Percentiles rank a stretch among this genome's conserved stretches.
Evolutionary conservation across 768 basidiomycete genomes (phyloP).

Genomic region (Hericium rajendrae): DNA sequence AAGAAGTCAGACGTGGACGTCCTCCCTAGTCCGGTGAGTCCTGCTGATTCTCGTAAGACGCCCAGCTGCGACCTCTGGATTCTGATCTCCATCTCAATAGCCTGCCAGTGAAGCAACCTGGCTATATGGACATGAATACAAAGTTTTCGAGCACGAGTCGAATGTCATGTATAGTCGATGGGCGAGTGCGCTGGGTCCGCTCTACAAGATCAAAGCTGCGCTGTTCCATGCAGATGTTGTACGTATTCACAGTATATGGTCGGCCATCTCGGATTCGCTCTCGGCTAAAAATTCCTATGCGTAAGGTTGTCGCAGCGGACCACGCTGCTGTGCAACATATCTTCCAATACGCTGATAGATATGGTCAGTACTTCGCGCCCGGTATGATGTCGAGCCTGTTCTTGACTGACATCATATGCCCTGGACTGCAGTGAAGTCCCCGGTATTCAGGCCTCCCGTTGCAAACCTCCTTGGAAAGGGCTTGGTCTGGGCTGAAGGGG

Average conservation of each 20-base stretch:
- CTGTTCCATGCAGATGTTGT: conserved; percentile 31
- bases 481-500: conserved; percentile 24
- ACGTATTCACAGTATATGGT: conserved; percentile 3
- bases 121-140: conserved; percentile 29
- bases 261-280: background rate
- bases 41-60: background rate
- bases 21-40: conserved; percentile 13
- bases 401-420: conserved; percentile 1
- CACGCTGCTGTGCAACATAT: conserved; percentile 29
- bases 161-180: conserved; percentile 26
- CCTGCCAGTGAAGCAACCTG: background rate
- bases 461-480: conserved; percentile 22
- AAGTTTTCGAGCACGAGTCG: conserved; percentile 24
- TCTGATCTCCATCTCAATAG: background rate
- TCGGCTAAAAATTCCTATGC: no score
- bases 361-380: conserved; percentile 15
- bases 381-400: background rate
- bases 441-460: conserved; percentile 16
- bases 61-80: background rate
- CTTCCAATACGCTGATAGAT: conserved; percentile 26
- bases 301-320: conserved; percentile 27
- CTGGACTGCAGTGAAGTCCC: conserved; percentile 17
- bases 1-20: conserved; percentile 10
- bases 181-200: conserved; percentile 23
- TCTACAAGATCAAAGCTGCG: conserved; percentile 30